Evolutionary conservation across 495 filamentous ascomycete species (phyloP).

Genomic region (Aspergillus indologenus): DNA sequence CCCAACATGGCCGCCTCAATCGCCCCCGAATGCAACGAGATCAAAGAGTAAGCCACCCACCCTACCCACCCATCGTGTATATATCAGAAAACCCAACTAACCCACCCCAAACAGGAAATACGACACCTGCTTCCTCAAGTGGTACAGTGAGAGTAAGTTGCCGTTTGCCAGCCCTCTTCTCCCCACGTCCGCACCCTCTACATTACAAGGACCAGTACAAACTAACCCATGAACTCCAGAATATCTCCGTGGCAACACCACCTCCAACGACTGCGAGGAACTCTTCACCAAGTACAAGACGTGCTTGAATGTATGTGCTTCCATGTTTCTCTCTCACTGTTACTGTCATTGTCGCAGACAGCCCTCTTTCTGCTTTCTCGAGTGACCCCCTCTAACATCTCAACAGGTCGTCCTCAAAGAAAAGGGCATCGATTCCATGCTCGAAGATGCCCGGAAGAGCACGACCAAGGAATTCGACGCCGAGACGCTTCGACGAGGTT

Average conservation of each 20-base stretch:
- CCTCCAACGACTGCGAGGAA: constrained; percentile 76
- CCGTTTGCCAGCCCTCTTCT: too few relatives aligned
- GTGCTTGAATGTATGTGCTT: constrained; percentile 68
- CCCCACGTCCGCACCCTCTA: too few relatives aligned
- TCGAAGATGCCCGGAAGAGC: constrained; percentile 79
- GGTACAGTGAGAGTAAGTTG: constrained; percentile 88
- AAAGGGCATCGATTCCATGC: constrained; percentile 78
- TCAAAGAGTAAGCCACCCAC: constrained; percentile 69
- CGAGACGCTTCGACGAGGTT: constrained; percentile 56
- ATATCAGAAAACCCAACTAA: not conserved
- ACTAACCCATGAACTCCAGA: constrained; percentile 39
- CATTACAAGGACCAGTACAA: not conserved
- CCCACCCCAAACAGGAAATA: constrained; percentile 60
- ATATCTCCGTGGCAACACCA: constrained; percentile 77
- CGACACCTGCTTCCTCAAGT: constrained; percentile 90
- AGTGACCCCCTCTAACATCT: not conserved
- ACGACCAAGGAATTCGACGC: constrained; percentile 72
- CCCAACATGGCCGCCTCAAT: constrained; percentile 55
- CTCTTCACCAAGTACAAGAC: constrained; percentile 83
- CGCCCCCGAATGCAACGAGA: constrained; percentile 74
- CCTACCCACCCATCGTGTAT: not conserved
- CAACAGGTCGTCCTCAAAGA: constrained; percentile 74
- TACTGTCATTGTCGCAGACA: constrained; percentile 3
- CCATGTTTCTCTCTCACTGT: not conserved
- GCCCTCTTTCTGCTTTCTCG: not conserved